Base-by-base conservation (phyloP, 23 red algal species). In the Cyanidioschyzon merolae region DNA sequence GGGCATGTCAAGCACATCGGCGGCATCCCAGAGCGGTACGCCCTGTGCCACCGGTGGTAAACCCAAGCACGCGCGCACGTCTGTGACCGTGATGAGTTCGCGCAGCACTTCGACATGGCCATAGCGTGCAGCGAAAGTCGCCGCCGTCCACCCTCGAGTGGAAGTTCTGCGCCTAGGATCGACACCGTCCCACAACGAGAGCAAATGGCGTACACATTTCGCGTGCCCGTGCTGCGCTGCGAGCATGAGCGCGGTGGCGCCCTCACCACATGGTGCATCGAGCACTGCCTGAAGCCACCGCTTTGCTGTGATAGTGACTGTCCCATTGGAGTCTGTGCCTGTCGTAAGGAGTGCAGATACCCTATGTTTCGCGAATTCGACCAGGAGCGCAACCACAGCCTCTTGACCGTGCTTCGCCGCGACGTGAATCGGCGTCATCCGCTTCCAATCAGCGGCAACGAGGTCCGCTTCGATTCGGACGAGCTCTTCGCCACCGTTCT, bases 391-490 rank as follows among this genome's bases (percentile, higher is more conserved):
- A 7, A 71, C 63, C 63, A 71, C 63, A 3, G 63, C 63, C 29
- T 25, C 63, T 27, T 71, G 63, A 17, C 63, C 63, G 63, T 71
- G 63, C 63, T 71, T 71, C 12, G 63, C 63, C 2, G 63, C 63
- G n/a, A 71, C 63, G 32, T 71, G 63, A 25, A 71, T 27, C 16
- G 63, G 63, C 12, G 63, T 71, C 63, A 71, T 71, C 63, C 30
- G 63, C 30, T 71, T 71, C 63, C 63, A 71, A 27, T 71, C 63
- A 35, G 63, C 63, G 12, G 63, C 63, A 35, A 71, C 63, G n/a
- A 71, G 63, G 29, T 71, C 63, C 12, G 63, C 32, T 27, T 71
- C 63, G 63, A 71, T 35, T 3, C 32, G 63, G 12, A 12, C 63
- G 2, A 71, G 63, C 63, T 71, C 63, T 27, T 71, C 63, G 29